Evolutionary conservation across 1,139 yeast genomes (phyloP).

Genomic region (Groenewaldozyma auringiensis): DNA sequence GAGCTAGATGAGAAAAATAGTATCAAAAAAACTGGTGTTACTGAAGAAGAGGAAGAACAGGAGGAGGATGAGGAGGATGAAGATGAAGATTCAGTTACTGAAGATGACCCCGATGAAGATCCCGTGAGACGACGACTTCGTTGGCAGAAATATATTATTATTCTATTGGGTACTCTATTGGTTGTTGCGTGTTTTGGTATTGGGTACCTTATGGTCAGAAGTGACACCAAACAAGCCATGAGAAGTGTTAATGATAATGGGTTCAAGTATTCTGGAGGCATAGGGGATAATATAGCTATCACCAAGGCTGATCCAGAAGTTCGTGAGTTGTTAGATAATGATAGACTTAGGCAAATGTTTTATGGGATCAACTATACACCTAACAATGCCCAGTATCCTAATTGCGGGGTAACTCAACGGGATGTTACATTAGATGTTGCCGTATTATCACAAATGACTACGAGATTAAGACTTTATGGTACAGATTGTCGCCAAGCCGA

Average conservation of each 20-base stretch:
- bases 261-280: neutral
- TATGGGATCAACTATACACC: slow-evolving; percentile 61
- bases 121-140: neutral
- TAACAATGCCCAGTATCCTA: slow-evolving; percentile 31
- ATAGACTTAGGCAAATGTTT: slow-evolving; percentile 35
- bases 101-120: neutral
- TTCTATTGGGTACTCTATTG: slow-evolving; percentile 5
- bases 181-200: slow-evolving; percentile 3
- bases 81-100: neutral
- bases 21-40: neutral
- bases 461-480: slow-evolving; percentile 51
- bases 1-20: neutral
- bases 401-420: slow-evolving; percentile 43
- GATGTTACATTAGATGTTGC: slow-evolving; percentile 52
- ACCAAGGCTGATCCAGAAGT: slow-evolving; percentile 17
- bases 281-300: slow-evolving; percentile 5
- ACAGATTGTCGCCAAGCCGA: slow-evolving; percentile 56
- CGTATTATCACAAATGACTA: slow-evolving; percentile 49
- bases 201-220: slow-evolving; percentile 3
- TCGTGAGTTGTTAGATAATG: slow-evolving; percentile 25
- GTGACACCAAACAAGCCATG: slow-evolving; percentile 1
- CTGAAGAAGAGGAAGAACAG: slow-evolving; percentile 2
- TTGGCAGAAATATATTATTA: slow-evolving; percentile 4
- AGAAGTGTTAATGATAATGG: neutral
- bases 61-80: slow-evolving; percentile 1